phyloP scores from a whole-genome alignment of 345 rosid species.

The Eucalyptus sp. region DNA sequence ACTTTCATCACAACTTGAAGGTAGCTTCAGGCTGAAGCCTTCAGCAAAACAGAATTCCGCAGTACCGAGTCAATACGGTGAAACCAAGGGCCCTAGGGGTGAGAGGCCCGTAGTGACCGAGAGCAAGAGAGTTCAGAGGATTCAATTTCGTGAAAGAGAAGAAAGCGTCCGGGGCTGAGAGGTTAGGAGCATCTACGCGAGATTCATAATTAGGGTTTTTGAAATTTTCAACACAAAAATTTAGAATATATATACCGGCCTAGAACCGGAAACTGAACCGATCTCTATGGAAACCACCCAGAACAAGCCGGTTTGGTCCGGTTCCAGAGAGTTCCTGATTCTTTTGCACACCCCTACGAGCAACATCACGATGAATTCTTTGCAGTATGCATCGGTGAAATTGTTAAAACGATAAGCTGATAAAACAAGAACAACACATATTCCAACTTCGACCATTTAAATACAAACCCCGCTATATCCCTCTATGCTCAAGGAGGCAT shows the following conservation, averaged over 20 bases:
- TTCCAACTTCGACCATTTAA: background rate
- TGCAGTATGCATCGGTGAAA: background rate
- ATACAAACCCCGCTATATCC: background rate
- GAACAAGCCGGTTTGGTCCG: background rate
- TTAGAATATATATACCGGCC: no score
- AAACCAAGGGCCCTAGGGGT: background rate
- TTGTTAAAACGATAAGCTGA: background rate
- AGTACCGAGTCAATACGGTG: background rate
- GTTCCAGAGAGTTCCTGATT: accelerated
- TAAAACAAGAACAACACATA: background rate
- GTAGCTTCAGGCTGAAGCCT: background rate
- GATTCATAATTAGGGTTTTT: no score
- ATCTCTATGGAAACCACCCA: background rate
- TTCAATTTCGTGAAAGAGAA: background rate
- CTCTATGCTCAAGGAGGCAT: background rate
- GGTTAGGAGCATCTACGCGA: background rate
- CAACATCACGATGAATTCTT: background rate
- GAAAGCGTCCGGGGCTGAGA: background rate
- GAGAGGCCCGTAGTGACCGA: background rate
- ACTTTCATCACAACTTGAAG: background rate
- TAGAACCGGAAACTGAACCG: background rate
- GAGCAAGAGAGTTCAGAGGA: background rate
- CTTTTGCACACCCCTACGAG: background rate
- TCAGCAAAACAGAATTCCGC: background rate
- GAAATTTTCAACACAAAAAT: no score